Evolutionary conservation across 805 yeast genomes (phyloP).

Genomic region (Ascoidea tarda): DNA sequence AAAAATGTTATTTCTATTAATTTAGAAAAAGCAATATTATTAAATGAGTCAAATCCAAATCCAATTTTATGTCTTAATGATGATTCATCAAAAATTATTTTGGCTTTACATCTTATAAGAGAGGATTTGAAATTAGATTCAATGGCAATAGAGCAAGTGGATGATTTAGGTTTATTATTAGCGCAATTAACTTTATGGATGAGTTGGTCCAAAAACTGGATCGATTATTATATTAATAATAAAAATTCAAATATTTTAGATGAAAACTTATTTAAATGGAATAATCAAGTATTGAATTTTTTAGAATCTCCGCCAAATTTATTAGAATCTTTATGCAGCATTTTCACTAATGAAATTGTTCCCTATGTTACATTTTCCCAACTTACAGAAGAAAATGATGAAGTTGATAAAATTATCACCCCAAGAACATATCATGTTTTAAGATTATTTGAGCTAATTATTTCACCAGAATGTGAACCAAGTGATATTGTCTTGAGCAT

Average conservation of each 20-base stretch:
- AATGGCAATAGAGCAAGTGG: conserved; percentile 21
- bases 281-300: not conserved
- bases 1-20: conserved; percentile 8
- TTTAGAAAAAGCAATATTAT: not conserved
- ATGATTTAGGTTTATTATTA: conserved; percentile 37
- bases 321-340: conserved; percentile 37
- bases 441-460: conserved; percentile 46
- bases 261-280: conserved; percentile 8
- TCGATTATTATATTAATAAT: conserved; percentile 33
- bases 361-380: conserved; percentile 57
- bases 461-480: conserved; percentile 36
- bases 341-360: conserved; percentile 27
- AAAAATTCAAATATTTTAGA: conserved; percentile 22
- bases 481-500: conserved; percentile 46
- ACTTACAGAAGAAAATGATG: conserved; percentile 45
- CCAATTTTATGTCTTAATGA: conserved; percentile 24
- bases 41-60: conserved; percentile 1
- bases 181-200: conserved; percentile 49
- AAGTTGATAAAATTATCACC: conserved; percentile 42
- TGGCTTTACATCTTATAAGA: conserved; percentile 60
- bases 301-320: conserved; percentile 47
- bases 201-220: conserved; percentile 67
- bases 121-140: conserved; percentile 61
- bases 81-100: conserved; percentile 44
- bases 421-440: conserved; percentile 52